These are phyloP conservation scores for Zygnema cylindricum DNA, from an alignment of 139 green algal genomes.

Conservation along the genomic window DNA sequence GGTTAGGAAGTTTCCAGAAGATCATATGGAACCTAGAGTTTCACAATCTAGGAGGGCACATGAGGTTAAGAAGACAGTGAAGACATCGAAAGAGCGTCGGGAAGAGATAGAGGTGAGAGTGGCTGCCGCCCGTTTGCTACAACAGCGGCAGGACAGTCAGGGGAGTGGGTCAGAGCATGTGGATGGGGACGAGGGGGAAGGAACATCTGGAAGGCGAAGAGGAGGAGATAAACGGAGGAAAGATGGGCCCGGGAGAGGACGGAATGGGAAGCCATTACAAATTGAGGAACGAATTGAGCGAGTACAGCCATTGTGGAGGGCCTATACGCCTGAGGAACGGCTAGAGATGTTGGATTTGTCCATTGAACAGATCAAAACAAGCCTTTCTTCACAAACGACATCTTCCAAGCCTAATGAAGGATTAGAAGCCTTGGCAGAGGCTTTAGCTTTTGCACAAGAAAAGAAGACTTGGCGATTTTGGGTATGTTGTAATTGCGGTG, in stretches of 20 bases:
- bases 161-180: background rate
- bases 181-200: background rate
- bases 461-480: slow-evolving; percentile 44
- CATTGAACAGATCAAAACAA: slow-evolving; percentile 20
- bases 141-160: slow-evolving; percentile 31
- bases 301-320: slow-evolving; percentile 31
- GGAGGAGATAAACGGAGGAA: slow-evolving; percentile 9
- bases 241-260: slow-evolving; percentile 6
- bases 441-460: slow-evolving; percentile 33
- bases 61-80: slow-evolving; percentile 20
- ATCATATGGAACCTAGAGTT: slow-evolving; percentile 16
- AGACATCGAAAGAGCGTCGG: slow-evolving; percentile 34
- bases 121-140: slow-evolving; percentile 21
- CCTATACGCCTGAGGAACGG: background rate
- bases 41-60: background rate
- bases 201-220: background rate
- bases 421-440: slow-evolving; percentile 25
- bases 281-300: slow-evolving; percentile 32
- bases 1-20: slow-evolving; percentile 24
- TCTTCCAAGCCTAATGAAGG: background rate
- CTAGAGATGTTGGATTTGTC: slow-evolving; percentile 25
- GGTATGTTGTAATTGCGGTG: slow-evolving; percentile 28
- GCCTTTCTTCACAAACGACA: too few species aligned
- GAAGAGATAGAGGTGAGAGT: slow-evolving; percentile 49
- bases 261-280: background rate